Evolutionary conservation across 257 asterid species (phyloP).

Genomic region (Nicotiana knightiana): DNA sequence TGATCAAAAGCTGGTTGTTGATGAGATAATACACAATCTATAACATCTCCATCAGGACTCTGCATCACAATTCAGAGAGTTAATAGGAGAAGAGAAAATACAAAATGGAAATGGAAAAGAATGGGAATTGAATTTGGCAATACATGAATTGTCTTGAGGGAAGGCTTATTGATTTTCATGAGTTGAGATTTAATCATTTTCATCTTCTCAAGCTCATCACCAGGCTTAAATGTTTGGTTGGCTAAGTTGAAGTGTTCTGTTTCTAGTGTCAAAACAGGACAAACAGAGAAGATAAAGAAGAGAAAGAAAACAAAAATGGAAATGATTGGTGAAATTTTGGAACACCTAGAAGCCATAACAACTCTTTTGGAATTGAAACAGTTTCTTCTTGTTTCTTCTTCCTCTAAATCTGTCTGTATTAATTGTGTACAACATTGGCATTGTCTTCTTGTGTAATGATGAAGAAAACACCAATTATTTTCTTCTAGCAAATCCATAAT

Average conservation of each 20-base stretch:
- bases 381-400: conserved; percentile 25
- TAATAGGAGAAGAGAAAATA: not conserved
- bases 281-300: conserved; percentile 38
- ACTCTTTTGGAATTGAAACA: conserved; percentile 18
- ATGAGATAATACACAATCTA: conserved; percentile 74
- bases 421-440: conserved; percentile 19
- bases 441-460: conserved; percentile 42
- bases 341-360: conserved; percentile 34
- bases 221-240: conserved; percentile 47
- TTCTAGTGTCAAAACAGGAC: conserved; percentile 32
- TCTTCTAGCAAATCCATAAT: conserved; percentile 27
- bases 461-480: conserved; percentile 20
- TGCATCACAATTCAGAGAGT: conserved; percentile 16
- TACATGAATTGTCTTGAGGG: conserved; percentile 75
- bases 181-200: conserved; percentile 49
- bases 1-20: conserved; percentile 93
- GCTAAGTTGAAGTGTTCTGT: conserved; percentile 31
- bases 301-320: conserved; percentile 45
- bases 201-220: conserved; percentile 37
- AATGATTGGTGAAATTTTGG: conserved; percentile 48
- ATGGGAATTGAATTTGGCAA: not conserved
- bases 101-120: conserved; percentile 11
- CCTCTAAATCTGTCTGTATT: conserved; percentile 19
- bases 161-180: conserved; percentile 63
- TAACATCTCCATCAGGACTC: conserved; percentile 94